Evolutionary conservation across 2,329 filamentous ascomycete genomes (phyloP).

Genomic region (Penicillium sp.): DNA sequence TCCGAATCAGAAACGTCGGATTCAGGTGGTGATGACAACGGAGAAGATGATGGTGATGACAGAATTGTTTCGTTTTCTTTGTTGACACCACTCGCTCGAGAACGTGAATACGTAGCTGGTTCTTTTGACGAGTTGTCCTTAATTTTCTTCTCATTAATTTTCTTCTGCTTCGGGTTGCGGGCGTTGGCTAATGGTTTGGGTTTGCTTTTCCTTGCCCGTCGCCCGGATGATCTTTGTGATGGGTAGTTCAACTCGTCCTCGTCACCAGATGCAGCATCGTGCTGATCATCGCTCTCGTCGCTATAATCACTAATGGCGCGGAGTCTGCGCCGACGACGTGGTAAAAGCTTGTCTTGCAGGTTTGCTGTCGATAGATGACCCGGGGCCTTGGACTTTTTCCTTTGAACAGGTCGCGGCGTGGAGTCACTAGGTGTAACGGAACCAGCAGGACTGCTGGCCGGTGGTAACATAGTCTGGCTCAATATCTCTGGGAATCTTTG

Average conservation of each 20-base stretch:
- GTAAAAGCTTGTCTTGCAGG: conserved; percentile 37
- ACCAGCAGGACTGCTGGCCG: conserved; percentile 33
- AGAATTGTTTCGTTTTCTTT: conserved; percentile 32
- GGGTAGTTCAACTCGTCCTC: conserved; percentile 40
- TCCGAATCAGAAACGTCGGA: conserved; percentile 31
- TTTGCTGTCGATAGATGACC: conserved; percentile 33
- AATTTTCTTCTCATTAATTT: conserved; percentile 13
- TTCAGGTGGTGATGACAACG: conserved; percentile 33
- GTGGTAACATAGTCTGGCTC: conserved; percentile 39
- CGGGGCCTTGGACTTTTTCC: conserved; percentile 10
- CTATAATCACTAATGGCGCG: conserved; percentile 16
- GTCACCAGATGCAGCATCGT: conserved; percentile 25
- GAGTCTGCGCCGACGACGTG: conserved; percentile 28
- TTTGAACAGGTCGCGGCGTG: background rate
- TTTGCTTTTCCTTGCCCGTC: conserved; percentile 19
- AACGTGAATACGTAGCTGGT: conserved; percentile 13
- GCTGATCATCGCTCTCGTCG: conserved; percentile 28
- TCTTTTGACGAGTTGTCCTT: conserved; percentile 11
- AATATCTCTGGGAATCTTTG: conserved; percentile 22
- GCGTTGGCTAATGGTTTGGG: conserved; percentile 20
- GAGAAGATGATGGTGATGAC: conserved; percentile 35
- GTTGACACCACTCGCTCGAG: conserved; percentile 15
- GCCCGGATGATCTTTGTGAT: conserved; percentile 12
- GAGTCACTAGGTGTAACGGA: conserved; percentile 6
- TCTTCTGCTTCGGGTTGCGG: conserved; percentile 14